A percentile compares a stretch with the other conserved stretches of the same genome.
phyloP scores from a whole-genome alignment of 495 filamentous ascomycete species.

The Hypoxylon intermedium region DNA sequence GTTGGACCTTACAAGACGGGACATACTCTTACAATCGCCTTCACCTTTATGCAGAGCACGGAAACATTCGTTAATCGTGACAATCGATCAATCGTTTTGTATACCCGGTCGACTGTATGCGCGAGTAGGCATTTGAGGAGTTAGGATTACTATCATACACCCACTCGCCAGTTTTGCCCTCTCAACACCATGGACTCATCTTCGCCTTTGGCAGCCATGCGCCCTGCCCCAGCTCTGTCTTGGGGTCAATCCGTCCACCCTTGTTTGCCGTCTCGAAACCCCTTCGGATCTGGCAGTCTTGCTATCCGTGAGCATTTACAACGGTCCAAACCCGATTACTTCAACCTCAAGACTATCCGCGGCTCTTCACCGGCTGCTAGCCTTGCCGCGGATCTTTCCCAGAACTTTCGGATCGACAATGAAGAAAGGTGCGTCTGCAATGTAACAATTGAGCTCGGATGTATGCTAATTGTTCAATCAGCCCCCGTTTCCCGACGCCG shows the following conservation, averaged over 20 bases:
- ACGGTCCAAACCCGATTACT: conserved; percentile 69
- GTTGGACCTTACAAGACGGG: conserved; percentile 3
- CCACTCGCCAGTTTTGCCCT: conserved; percentile 11
- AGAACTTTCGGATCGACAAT: conserved; percentile 87
- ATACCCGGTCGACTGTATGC: conserved; percentile 24
- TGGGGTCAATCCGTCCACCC: conserved; percentile 57
- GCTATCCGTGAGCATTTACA: conserved; percentile 69
- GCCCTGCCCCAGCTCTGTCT: conserved; percentile 69
- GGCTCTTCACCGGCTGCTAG: conserved; percentile 91
- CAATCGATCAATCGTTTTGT: conserved; percentile 23
- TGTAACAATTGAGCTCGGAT: conserved; percentile 15
- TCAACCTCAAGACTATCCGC: conserved; percentile 72
- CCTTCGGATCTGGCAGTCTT: conserved; percentile 68
- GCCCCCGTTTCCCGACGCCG: conserved; percentile 89
- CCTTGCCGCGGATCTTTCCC: conserved; percentile 89
- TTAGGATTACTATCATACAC: conserved; percentile 34
- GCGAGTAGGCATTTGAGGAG: conserved; percentile 26
- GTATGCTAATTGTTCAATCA: conserved; percentile 53
- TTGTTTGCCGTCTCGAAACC: conserved; percentile 56
- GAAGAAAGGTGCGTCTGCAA: conserved; percentile 75
- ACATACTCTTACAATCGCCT: background rate
- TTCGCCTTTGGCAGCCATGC: conserved; percentile 93
- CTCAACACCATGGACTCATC: conserved; percentile 78
- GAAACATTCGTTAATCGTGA: conserved; percentile 32
- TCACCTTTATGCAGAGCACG: conserved; percentile 16